These are phyloP conservation scores for Globisporangium polare DNA, from an alignment of 352 stramenopile genomes.

Conservation along the genomic window DNA sequence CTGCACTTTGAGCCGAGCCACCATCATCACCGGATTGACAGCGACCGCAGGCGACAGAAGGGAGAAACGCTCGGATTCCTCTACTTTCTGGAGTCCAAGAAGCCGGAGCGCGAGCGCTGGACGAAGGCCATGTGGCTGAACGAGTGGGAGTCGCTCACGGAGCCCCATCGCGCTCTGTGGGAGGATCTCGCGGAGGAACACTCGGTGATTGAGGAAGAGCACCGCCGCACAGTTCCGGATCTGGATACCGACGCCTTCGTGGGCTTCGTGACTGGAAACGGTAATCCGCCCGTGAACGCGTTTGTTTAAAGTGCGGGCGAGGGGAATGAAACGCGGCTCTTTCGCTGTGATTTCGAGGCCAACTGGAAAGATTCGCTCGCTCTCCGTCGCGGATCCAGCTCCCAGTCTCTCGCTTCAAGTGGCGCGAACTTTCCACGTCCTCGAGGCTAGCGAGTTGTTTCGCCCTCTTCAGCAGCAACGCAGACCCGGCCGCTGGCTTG, in stretches of 20 bases:
- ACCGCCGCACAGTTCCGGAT: constrained; percentile 8
- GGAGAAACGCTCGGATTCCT: constrained; percentile 16
- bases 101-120: constrained; percentile 21
- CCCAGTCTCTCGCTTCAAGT: not conserved
- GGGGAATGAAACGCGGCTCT: no score
- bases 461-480: no score
- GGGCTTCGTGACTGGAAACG: constrained; percentile 15
- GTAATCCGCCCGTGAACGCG: constrained; percentile 15
- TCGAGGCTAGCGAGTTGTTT: no score
- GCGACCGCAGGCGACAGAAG: not conserved
- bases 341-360: no score
- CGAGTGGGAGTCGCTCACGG: constrained; percentile 23
- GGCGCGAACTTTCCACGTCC: not conserved
- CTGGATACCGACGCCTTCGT: constrained; percentile 20
- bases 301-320: constrained; percentile 12
- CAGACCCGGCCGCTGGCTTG: not conserved
- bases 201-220: constrained; percentile 10
- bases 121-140: constrained; percentile 21
- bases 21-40: constrained; percentile 3
- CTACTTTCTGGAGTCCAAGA: constrained; percentile 27
- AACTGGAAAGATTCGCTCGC: not conserved
- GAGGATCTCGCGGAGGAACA: constrained; percentile 25
- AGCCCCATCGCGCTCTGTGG: constrained; percentile 24
- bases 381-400: not conserved
- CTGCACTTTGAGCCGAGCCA: constrained; percentile 7